Evolutionary conservation across 257 asterid genomes (phyloP), one percentile per base, ranked within the genome.

Genomic region (Solanum piurae): DNA sequence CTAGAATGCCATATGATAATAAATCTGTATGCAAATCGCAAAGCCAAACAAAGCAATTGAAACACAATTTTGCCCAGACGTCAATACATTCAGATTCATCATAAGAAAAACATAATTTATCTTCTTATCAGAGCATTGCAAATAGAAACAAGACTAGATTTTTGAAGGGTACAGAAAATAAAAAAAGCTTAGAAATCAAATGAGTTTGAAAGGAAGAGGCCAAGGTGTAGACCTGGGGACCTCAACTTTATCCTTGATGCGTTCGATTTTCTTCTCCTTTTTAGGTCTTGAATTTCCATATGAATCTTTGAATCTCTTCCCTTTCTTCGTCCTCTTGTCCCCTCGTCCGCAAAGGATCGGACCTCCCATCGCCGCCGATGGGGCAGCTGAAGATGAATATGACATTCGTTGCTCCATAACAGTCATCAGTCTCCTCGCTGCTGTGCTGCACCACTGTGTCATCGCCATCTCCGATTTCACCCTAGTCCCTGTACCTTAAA

Each of bases 181-280:
- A 77, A 76, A 13, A 2, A 58, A n/a, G 13, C 36, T 6, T 13
- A 25, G 34, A 42, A 83, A 25, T 86, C 76, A 95, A 68, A 93
- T 92, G 92, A 95, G 95, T 90, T 94, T 97, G 94, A 97, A 95
- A 90, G 99, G 95, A 13, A 96, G 93, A 90, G 99, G 99, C 99
- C 98, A 95, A 36, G 98, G 98, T 86, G 99, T 94, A 86, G 99
- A 95, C 94, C 95, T 94, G 83, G 98, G 96, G 14, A 96, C 95
- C 92, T 94, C 98, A 58, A 93, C 86, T 91, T 91, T 94, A 89
- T 96, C 97, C 94, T 96, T 94, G 44, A 95, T 93, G 72, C 98
- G 92, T 69, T 95, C 96, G 11, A 93, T 91, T 89, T 90, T 86
- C 94, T 95, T 93, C 76, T 93, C 98, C 91, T 87, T 95, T 49